Base-by-base conservation (phyloP, 2,329 filamentous ascomycete genomes). In the Ophiostoma pallidulum region DNA sequence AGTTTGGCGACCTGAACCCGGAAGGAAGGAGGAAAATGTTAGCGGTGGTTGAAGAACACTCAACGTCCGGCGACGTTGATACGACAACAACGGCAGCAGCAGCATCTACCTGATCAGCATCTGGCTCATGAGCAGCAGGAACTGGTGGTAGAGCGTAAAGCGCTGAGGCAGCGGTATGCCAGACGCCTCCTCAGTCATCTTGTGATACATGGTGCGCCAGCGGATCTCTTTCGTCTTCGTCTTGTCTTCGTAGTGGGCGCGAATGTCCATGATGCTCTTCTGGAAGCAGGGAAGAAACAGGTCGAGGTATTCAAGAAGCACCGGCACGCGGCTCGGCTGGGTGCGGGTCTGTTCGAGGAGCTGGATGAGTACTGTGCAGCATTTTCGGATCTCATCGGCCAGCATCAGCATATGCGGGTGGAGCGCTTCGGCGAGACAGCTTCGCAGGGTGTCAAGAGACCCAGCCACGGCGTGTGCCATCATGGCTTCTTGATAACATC, bases 141-240 rank as follows among this genome's bases (percentile, higher is more conserved):
- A 78, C 44, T 72, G 66, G 53, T 78, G 77, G 57, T 77, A 80
- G 46, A 78, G 65, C 24, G 68, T 59, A 51, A 81, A 80, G 7
- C 76, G 66, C 14, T 72, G 69, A 1, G 70, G 70, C 2, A 82
- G 62, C 6, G 65, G 64, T 28, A 76, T 66, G 0, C 72, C 73
- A 3, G 65, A 69, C 4, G 69, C 70, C 56, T 80, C 74, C 20
- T 71, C 66, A 8, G 67, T 69, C 68, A 81, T 69, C 5, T 64
- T 62, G 58, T 78, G 68, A 56, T 73, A 77, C 75, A 81, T 80
- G 54, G 68, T 69, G 36, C 70, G 68, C 78, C 78, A 82, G 46
- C 76, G 69, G 31, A 67, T 63, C 51, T 72, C 67, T 46, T 68
- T 70, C 16, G 66, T 64, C 36, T 71, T 53, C 4, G 65, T 65